These are phyloP conservation scores for Aurinia saxatilis DNA, from an alignment of 345 rosid species.

Conservation along the genomic window DNA sequence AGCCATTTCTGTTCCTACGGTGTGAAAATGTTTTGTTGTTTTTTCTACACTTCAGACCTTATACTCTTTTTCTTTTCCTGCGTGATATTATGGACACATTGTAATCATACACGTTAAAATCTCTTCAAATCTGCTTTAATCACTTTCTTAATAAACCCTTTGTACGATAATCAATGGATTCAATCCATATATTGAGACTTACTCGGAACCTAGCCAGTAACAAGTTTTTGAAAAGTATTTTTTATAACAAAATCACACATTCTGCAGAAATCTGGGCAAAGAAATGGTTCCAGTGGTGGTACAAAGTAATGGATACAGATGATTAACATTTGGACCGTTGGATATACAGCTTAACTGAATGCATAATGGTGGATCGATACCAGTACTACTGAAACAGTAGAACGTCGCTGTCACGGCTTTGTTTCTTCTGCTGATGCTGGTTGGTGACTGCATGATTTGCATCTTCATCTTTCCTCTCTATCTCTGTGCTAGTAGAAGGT, in stretches of 20 bases:
- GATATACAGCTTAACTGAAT: conserved; percentile 19
- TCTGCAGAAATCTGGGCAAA: background rate
- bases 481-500: conserved; percentile 33
- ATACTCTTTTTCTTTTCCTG: background rate
- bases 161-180: background rate
- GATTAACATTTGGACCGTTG: background rate
- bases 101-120: background rate
- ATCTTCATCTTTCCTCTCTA: conserved; percentile 26
- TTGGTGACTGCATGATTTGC: conserved; percentile 15
- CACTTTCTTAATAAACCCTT: background rate
- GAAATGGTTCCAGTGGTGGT: background rate
- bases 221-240: background rate
- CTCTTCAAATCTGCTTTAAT: background rate
- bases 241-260: conserved; percentile 11
- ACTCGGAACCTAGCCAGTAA: background rate
- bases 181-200: background rate
- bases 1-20: conserved; percentile 2
- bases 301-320: conserved; percentile 22
- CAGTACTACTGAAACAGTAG: conserved; percentile 9
- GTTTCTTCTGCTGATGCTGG: conserved; percentile 22
- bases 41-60: background rate
- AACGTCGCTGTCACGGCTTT: conserved; percentile 13
- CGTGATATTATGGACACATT: background rate
- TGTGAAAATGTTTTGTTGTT: conserved; percentile 7
- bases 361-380: background rate